Conservation (phyloP, 352 stramenopile species). For the Pythium pyrilobum region DNA sequence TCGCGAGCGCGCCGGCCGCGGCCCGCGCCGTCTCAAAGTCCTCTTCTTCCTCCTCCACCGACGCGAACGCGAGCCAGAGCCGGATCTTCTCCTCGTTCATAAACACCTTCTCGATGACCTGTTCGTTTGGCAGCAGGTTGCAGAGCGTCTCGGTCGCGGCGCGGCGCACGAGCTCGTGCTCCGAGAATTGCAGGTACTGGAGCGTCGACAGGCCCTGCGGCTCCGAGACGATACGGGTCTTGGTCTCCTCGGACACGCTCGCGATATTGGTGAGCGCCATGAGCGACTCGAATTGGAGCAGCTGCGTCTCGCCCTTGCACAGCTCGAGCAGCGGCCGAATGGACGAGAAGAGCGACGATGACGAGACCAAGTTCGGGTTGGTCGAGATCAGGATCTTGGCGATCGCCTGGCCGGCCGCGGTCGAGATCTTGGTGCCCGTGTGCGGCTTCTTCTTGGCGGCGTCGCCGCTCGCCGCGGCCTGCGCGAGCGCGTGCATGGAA, state of each 20-base stretch:
- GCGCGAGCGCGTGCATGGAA: conserved; percentile 33
- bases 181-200: conserved; percentile 94
- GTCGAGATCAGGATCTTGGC: conserved; percentile 97
- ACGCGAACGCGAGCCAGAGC: conserved; percentile 93
- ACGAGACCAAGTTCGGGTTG: conserved; percentile 90
- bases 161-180: conserved; percentile 95
- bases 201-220: conserved; percentile 69
- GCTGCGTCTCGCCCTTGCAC: conserved; percentile 91
- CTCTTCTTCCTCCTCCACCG: conserved; percentile 86
- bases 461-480: neutral
- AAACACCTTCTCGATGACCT: conserved; percentile 93
- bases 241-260: conserved; percentile 91
- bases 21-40: conserved; percentile 91
- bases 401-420: conserved; percentile 88
- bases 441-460: conserved; percentile 34
- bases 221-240: conserved; percentile 79
- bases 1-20: conserved; percentile 90
- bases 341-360: conserved; percentile 69
- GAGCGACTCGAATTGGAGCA: conserved; percentile 91
- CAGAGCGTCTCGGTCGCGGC: conserved; percentile 95
- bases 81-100: conserved; percentile 90
- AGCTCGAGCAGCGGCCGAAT: conserved; percentile 89
- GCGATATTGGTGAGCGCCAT: conserved; percentile 98
- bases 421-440: conserved; percentile 78
- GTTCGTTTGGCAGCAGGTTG: conserved; percentile 94